phyloP scores from a whole-genome alignment of 257 asterid species.

The Oldenlandia corymbosa region DNA sequence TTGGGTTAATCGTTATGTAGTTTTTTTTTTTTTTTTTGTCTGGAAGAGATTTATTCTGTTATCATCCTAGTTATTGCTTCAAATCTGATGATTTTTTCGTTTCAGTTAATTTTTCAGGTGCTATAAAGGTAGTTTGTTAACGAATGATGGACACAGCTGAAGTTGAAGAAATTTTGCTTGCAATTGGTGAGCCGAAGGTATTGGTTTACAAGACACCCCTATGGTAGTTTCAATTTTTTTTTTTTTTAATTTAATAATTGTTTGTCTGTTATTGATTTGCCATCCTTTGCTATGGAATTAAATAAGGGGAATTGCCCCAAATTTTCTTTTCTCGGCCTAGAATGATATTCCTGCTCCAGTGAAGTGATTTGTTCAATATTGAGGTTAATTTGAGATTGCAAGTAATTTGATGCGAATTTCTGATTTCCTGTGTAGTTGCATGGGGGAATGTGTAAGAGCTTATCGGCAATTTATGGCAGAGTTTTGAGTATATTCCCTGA shows the following conservation, averaged over 20 bases:
- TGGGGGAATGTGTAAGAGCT: constrained; percentile 91
- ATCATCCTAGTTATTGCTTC: constrained; percentile 1
- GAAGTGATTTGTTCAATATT: background rate
- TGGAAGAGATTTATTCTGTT: constrained; percentile 6
- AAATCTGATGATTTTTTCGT: no score
- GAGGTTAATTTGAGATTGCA: background rate
- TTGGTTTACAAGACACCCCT: background rate
- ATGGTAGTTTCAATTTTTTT: constrained; percentile 1
- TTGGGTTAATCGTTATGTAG: background rate
- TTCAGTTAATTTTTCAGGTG: constrained; percentile 50
- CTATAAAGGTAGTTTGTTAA: constrained; percentile 19
- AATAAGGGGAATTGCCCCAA: background rate
- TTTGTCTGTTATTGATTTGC: background rate
- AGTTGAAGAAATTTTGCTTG: constrained; percentile 64
- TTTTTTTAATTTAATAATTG: no score
- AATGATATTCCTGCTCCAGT: background rate
- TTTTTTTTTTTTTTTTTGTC: background rate
- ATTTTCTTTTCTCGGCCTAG: background rate
- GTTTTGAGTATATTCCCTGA: constrained; percentile 88
- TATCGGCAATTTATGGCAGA: constrained; percentile 63
- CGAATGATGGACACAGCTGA: constrained; percentile 60
- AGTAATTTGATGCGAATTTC: background rate
- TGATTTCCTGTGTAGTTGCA: constrained; percentile 65
- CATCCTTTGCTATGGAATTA: background rate
- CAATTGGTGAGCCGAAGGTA: constrained; percentile 96